Base-by-base conservation (phyloP, 225 moss, liverwort and hornwort genomes). In the Climacium dendroides region DNA sequence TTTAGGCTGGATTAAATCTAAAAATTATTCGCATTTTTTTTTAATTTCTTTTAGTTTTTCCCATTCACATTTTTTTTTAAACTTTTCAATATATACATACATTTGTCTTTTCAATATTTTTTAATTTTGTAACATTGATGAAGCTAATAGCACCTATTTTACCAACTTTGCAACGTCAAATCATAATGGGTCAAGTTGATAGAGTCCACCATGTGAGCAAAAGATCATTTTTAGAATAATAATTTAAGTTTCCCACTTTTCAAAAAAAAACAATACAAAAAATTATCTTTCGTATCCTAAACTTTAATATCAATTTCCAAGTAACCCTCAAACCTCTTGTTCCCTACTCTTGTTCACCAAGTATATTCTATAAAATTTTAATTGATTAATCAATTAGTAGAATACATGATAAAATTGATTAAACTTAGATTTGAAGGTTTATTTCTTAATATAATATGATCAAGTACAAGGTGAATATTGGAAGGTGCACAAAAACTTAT, bases 181-280 rank as follows among this genome's bases (percentile, higher is more conserved):
- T 26, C 43, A 15, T 26, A 43, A 16, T 26, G 43, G 26, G 5
- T 5, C 26, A 71, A 43, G 15, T 71, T 71, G 43, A 5, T 1
- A 0, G 1, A 25, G 8, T 66, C 11, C 3, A 43, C 43, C 13
- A 26, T 26, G 3, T 26, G 9, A 43, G 20, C 24, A 4, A 39
- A 37, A 13, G 13, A 39, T 37, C 2, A 22, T 37, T 67, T 67
- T 1, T 5, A 25, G 1, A 14, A 8, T 24, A 8, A 41, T 13
- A 8, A 25, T 8, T 41, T 70, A 0, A 25, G 13, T 41, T 70
- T 0, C 0, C 25, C 1, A 39, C 8, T 5, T 70, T 71, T 43
- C 43, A 41, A 25, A 70, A 43, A 10, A 70, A 26, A 13, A 15
- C 15, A 26, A 43, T 1, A 70, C n/a, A 41, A 4, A 1, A 70